Evolutionary conservation across 495 filamentous ascomycete genomes (phyloP).

Genomic region (Neurospora pannonica): DNA sequence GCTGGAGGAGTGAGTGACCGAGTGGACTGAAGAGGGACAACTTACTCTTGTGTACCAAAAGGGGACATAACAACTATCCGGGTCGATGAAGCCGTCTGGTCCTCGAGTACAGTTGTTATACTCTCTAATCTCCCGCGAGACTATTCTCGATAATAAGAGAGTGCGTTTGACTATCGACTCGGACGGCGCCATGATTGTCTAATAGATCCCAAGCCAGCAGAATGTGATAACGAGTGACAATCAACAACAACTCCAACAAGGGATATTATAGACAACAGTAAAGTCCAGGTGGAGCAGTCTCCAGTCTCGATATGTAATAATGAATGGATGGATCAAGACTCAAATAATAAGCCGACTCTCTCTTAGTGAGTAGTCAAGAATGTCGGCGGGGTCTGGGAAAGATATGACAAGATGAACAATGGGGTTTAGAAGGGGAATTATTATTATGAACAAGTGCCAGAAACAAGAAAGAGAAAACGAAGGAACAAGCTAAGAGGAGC

Average conservation of each 20-base stretch:
- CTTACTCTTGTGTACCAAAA: conserved; percentile 39
- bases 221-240: background rate
- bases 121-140: background rate
- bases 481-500: background rate
- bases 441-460: background rate
- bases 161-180: background rate
- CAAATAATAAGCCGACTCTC: background rate
- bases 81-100: conserved; percentile 23
- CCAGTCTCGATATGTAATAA: background rate
- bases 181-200: background rate
- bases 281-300: background rate
- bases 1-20: background rate
- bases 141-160: background rate
- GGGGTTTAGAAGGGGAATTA: background rate
- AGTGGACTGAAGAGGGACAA: background rate
- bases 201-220: background rate
- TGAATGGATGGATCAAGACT: background rate
- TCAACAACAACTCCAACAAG: background rate
- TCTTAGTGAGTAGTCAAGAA: background rate
- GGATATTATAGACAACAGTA: background rate
- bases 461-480: background rate
- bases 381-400: background rate
- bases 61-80: conserved; percentile 27
- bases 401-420: background rate
- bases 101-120: background rate